A percentile compares a stretch with the other conserved stretches of the same genome.
phyloP scores from a whole-genome alignment of 2,329 filamentous ascomycete species.

The Alternaria ventricosa region DNA sequence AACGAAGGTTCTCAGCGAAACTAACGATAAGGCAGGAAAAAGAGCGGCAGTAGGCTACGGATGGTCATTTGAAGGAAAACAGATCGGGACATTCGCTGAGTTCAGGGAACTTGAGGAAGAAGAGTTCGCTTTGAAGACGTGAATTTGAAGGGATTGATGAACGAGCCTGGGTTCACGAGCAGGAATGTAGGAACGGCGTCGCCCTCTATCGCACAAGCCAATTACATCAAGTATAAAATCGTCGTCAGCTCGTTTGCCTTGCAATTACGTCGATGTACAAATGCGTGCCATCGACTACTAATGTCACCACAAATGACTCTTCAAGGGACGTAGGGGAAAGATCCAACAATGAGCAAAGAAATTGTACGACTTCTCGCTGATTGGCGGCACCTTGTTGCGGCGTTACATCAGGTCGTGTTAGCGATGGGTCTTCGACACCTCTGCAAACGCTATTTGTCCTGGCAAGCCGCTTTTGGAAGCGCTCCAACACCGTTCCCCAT shows the following conservation, averaged over 20 bases:
- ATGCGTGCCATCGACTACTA: background rate
- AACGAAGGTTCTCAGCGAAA: background rate
- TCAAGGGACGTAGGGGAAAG: background rate
- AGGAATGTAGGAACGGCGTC: no score
- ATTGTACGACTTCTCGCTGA: background rate
- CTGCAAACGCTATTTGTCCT: background rate
- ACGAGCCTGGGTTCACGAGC: fast-evolving
- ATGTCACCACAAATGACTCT: background rate
- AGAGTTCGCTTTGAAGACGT: background rate
- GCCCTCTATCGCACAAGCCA: no score
- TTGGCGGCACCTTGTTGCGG: background rate
- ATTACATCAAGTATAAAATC: background rate
- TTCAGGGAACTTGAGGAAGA: background rate
- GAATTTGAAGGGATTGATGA: background rate
- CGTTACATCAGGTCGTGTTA: background rate
- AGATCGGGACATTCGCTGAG: fast-evolving
- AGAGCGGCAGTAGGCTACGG: background rate
- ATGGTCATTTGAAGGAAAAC: fast-evolving
- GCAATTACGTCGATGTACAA: fast-evolving
- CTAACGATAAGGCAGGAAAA: background rate
- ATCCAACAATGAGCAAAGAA: background rate
- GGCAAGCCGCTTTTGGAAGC: background rate
- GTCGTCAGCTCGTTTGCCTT: background rate
- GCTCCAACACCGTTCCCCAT: background rate
- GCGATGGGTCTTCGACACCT: background rate